Percentiles rank a stretch among this genome's conserved stretches.
Evolutionary conservation across 805 yeast genomes (phyloP).

Genomic region (Tetrapisispora arboricola): DNA sequence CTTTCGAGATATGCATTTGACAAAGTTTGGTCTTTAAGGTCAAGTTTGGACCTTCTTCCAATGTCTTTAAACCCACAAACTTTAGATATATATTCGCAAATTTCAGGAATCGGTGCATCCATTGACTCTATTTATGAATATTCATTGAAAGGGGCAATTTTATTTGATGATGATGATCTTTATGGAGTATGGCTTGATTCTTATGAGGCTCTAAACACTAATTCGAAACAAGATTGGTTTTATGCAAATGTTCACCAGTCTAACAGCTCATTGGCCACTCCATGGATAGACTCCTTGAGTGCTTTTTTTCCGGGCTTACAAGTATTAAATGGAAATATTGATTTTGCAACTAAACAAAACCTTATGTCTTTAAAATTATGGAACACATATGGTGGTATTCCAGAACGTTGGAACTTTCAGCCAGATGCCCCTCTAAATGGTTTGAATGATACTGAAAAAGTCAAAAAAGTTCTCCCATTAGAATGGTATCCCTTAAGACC

Average conservation of each 20-base stretch:
- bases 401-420: conserved; percentile 71
- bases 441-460: neutral
- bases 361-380: conserved; percentile 61
- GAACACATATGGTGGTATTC: conserved; percentile 70
- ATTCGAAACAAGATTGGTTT: conserved; percentile 43
- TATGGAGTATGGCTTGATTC: conserved; percentile 48
- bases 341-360: conserved; percentile 55
- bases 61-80: conserved; percentile 59
- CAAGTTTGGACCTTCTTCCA: conserved; percentile 57
- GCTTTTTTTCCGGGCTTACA: conserved; percentile 87
- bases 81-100: conserved; percentile 44
- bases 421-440: neutral
- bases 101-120: conserved; percentile 84
- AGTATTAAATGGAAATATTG: conserved; percentile 65
- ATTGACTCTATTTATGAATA: conserved; percentile 87
- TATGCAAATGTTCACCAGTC: conserved; percentile 46
- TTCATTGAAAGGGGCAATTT: conserved; percentile 63
- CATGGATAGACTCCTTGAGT: conserved; percentile 78
- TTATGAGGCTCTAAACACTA: conserved; percentile 46
- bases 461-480: conserved; percentile 26
- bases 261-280: conserved; percentile 39
- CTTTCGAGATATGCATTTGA: conserved; percentile 53
- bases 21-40: conserved; percentile 59
- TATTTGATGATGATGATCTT: conserved; percentile 53
- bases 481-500: conserved; percentile 95